phyloP scores from a whole-genome alignment of 805 yeast species.

The Wickerhamomyces silvicola region DNA sequence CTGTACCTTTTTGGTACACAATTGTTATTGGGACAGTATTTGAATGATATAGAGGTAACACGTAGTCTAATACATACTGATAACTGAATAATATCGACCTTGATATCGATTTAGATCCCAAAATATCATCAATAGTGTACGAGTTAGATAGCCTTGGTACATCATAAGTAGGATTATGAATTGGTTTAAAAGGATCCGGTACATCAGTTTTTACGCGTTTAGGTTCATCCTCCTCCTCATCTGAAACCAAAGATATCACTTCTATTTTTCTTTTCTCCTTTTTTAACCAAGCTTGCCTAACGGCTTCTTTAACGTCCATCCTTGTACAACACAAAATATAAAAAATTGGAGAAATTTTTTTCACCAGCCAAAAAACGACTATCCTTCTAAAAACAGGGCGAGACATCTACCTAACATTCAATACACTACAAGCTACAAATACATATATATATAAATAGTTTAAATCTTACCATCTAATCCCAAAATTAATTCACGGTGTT shows the following conservation, averaged over 20 bases:
- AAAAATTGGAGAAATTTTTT: too few relatives aligned
- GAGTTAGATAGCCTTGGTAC: background rate
- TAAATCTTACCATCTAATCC: background rate
- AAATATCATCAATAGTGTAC: constrained; percentile 1
- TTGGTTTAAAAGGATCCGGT: background rate
- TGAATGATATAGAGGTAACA: background rate
- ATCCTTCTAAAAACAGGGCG: too few relatives aligned
- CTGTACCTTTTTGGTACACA: constrained; percentile 28
- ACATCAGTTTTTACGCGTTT: background rate
- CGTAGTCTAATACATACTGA: background rate
- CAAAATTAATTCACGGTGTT: background rate
- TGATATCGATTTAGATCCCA: background rate
- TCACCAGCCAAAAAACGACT: too few relatives aligned
- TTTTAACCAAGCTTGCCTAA: background rate
- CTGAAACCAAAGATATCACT: constrained; percentile 1
- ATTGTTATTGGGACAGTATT: constrained; percentile 15
- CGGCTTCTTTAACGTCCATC: background rate
- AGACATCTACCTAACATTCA: too few relatives aligned
- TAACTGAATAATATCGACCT: background rate
- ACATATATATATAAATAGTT: too few relatives aligned
- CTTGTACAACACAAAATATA: too few relatives aligned
- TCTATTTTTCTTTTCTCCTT: background rate
- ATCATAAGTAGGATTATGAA: constrained; percentile 1
- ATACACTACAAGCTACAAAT: background rate
- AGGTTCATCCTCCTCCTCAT: background rate